Evolutionary conservation across 345 rosid species (phyloP).

Genomic region (Salix dunnii): DNA sequence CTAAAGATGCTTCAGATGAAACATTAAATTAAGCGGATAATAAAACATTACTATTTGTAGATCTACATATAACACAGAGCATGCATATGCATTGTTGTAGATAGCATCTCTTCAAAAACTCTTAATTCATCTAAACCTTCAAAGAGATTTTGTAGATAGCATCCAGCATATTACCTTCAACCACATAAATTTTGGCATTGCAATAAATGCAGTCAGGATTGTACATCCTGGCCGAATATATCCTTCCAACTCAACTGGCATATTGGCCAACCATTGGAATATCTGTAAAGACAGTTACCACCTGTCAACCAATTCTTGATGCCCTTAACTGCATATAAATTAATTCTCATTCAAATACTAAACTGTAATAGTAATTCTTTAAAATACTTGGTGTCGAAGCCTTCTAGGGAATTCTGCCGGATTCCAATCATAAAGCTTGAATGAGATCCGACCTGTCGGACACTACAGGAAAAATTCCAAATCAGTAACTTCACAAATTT

Average conservation of each 20-base stretch:
- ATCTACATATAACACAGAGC: neutral
- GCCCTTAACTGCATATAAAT: constrained; percentile 13
- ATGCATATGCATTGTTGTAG: neutral
- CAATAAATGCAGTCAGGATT: constrained; percentile 75
- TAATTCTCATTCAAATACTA: constrained; percentile 44
- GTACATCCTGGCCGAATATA: constrained; percentile 98
- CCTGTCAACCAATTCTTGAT: constrained; percentile 28
- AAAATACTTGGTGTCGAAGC: constrained; percentile 96
- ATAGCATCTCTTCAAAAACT: neutral
- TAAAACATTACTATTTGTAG: neutral
- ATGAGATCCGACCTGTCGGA: constrained; percentile 96
- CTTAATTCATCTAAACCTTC: neutral
- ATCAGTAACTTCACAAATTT: constrained; percentile 16
- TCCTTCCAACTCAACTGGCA: constrained; percentile 97
- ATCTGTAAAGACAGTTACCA: constrained; percentile 51
- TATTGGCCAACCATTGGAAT: constrained; percentile 88
- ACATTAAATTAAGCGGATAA: neutral
- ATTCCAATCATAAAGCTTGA: constrained; percentile 98
- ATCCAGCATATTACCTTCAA: constrained; percentile 48
- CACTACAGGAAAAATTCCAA: constrained; percentile 47
- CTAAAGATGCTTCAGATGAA: neutral
- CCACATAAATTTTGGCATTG: constrained; percentile 93
- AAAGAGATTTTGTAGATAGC: neutral
- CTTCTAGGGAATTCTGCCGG: constrained; percentile 98
- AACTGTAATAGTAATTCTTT: constrained; percentile 56